Evolutionary conservation across 768 basidiomycete species (phyloP).

Genomic region (Podaxis carcinomalis): DNA sequence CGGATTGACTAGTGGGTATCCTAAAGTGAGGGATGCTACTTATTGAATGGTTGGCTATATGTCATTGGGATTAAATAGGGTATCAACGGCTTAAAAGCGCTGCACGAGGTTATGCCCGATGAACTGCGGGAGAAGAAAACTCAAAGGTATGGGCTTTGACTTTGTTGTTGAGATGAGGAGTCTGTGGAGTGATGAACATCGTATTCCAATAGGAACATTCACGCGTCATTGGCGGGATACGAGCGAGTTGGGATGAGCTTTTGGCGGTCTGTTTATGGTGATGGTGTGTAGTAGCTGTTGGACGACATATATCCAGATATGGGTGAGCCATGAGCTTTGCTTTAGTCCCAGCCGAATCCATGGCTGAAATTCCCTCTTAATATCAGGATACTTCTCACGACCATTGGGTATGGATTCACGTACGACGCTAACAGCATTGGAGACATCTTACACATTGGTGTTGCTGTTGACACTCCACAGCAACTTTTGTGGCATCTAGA

Average conservation of each 20-base stretch:
- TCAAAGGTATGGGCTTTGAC: constrained; percentile 33
- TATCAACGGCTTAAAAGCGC: constrained; percentile 51
- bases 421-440: constrained; percentile 50
- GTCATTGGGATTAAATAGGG: constrained; percentile 26
- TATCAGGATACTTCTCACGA: constrained; percentile 50
- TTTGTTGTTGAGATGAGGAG: not conserved
- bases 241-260: constrained; percentile 34
- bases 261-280: constrained; percentile 52
- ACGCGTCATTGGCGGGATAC: constrained; percentile 38
- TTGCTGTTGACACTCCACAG: constrained; percentile 56
- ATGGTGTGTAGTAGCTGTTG: constrained; percentile 41
- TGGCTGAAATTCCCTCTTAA: not conserved
- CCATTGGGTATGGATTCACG: constrained; percentile 51
- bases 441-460: constrained; percentile 59
- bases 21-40: constrained; percentile 36
- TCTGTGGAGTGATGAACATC: not conserved
- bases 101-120: constrained; percentile 49
- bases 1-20: constrained; percentile 52
- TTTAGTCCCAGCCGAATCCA: not conserved
- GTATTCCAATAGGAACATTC: constrained; percentile 30
- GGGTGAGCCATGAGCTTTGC: constrained; percentile 33
- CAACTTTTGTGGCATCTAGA: constrained; percentile 66
- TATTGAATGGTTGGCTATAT: not conserved
- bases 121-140: constrained; percentile 43
- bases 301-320: constrained; percentile 56